phyloP scores from a whole-genome alignment of 768 basidiomycete genomes.

The Auricularia auricula-judae region DNA sequence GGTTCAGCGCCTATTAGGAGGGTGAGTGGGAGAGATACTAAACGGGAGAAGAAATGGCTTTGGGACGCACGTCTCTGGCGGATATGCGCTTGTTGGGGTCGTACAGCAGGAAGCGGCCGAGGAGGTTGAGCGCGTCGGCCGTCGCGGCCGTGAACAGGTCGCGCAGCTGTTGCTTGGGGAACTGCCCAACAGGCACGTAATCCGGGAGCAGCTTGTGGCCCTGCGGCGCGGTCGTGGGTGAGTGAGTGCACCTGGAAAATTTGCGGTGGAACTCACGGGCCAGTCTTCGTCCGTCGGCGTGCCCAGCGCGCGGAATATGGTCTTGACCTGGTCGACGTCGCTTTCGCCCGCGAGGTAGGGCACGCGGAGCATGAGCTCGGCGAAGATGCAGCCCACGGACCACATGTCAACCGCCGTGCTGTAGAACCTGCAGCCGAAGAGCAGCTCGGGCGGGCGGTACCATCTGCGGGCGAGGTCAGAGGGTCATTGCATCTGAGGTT shows the following conservation, averaged over 20 bases:
- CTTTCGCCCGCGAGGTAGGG: slow-evolving; percentile 93
- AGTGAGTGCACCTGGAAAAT: not conserved
- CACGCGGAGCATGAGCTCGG: slow-evolving; percentile 91
- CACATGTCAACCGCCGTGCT: slow-evolving; percentile 89
- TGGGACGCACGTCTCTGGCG: slow-evolving; percentile 56
- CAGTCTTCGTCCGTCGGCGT: slow-evolving; percentile 96
- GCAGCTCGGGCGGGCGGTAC: slow-evolving; percentile 94
- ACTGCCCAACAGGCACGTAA: slow-evolving; percentile 77
- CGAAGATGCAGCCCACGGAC: slow-evolving; percentile 97
- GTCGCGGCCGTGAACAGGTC: slow-evolving; percentile 88
- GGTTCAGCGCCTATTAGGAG: slow-evolving; percentile 56
- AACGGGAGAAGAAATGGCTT: no score
- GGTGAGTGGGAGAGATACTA: not conserved
- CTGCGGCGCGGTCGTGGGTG: slow-evolving; percentile 31
- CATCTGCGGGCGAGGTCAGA: slow-evolving; percentile 41
- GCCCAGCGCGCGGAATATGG: slow-evolving; percentile 86
- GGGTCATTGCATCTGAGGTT: not conserved
- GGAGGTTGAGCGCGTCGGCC: slow-evolving; percentile 72
- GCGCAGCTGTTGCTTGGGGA: slow-evolving; percentile 71
- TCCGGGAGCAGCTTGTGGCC: slow-evolving; percentile 82
- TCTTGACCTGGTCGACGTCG: slow-evolving; percentile 95
- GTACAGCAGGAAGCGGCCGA: slow-evolving; percentile 68
- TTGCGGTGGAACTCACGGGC: slow-evolving; percentile 38
- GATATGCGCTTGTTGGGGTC: slow-evolving; percentile 77
- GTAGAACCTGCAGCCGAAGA: slow-evolving; percentile 87